phyloP scores from a whole-genome alignment of 2,329 filamentous ascomycete genomes.

The Penicillium sp. region DNA sequence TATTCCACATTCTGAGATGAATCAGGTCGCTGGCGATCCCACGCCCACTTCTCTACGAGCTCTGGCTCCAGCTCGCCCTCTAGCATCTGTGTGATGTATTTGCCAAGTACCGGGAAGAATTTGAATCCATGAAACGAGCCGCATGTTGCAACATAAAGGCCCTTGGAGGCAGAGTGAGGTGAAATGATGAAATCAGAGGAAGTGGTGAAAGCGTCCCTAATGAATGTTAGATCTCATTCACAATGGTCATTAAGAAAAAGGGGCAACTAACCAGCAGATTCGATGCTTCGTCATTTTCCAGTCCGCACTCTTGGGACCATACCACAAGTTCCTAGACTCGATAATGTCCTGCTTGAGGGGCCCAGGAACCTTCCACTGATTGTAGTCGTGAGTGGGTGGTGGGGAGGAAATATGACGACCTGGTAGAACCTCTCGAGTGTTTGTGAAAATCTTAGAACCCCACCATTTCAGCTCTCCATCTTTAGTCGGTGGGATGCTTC shows the following conservation, averaged over 20 bases:
- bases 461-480: constrained; percentile 60
- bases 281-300: constrained; percentile 67
- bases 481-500: constrained; percentile 60
- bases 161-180: constrained; percentile 46
- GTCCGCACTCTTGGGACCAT: constrained; percentile 58
- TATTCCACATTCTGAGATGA: constrained; percentile 58
- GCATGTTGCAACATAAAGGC: constrained; percentile 47
- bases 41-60: constrained; percentile 32
- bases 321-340: constrained; percentile 62
- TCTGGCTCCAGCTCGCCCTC: constrained; percentile 29
- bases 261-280: constrained; percentile 65
- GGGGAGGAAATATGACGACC: constrained; percentile 62
- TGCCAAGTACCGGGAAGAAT: constrained; percentile 36
- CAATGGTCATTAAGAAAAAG: neutral
- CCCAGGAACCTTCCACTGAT: constrained; percentile 64
- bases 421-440: constrained; percentile 57
- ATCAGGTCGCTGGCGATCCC: constrained; percentile 62
- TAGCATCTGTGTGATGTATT: constrained; percentile 34
- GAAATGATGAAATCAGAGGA: constrained; percentile 58
- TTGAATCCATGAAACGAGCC: constrained; percentile 36
- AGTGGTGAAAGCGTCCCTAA: constrained; percentile 68
- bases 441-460: constrained; percentile 64
- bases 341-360: constrained; percentile 63
- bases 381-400: constrained; percentile 59
- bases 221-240: constrained; percentile 6